Evolutionary conservation across 1,284 basidiomycete genomes (phyloP), one percentile per base, ranked within the genome.

Genomic region (Boletus semigastroideus): DNA sequence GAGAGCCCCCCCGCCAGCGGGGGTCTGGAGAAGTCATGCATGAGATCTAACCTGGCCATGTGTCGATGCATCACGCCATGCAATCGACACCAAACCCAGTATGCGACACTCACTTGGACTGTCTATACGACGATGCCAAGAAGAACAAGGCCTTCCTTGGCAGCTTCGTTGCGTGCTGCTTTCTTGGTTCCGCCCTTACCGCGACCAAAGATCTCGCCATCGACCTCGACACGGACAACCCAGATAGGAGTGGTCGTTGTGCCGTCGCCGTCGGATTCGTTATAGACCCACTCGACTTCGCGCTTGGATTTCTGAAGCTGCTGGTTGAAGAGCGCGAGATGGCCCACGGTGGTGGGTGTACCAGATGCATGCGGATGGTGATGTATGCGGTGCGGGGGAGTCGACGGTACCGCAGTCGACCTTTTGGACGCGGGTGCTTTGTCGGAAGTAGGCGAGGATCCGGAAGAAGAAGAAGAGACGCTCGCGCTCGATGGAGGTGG

Each of bases 271-370:
- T 59, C 65, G 38, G 68, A 72, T 50, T 81, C 79, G 28, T 74
- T 69, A 59, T 83, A 88, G 16, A 78, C 67, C 87, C 88, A 90
- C 68, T 90, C 87, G 49, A 90, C 76, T 41, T 67, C 62, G 51
- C 73, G 75, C 60, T 73, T 75, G 31, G 63, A 59, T 69, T 81
- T 86, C 68, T 86, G 83, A 48, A 90, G 62, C 50, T 79, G 72
- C 69, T 90, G 87, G 62, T 90, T 90, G 75, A 90, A 89, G 41
- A 90, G 69, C 22, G 85, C 82, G 7, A 90, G 77, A 64, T 90
- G 83, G 5, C 87, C 87, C 16, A 76, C 73, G 20, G 75, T 77
- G 8, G 63, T 57, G 10, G 55, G 55, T 11, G 62, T 50, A 43
- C 58, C 43, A 33, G 59, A 39, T 22, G 53, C 48, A 34, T 48